phyloP scores from a whole-genome alignment of 2,329 filamentous ascomycete genomes.

The Arthrobotrys sinensis region DNA sequence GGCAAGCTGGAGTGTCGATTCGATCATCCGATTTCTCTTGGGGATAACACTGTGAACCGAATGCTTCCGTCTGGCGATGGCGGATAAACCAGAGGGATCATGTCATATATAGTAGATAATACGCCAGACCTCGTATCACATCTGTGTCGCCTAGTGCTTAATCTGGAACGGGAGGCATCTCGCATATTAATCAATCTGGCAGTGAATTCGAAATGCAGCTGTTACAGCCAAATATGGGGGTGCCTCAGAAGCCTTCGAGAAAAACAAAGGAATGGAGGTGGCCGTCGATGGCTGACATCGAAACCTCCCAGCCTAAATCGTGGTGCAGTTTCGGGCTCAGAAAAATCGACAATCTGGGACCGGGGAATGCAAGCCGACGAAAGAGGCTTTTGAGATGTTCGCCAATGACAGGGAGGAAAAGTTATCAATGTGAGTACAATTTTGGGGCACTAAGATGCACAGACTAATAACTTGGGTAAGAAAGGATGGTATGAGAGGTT shows the following conservation, averaged over 20 bases:
- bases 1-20: slow-evolving; percentile 24
- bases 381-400: slow-evolving; percentile 40
- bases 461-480: slow-evolving; percentile 42
- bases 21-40: slow-evolving; percentile 29
- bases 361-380: slow-evolving; percentile 59
- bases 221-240: slow-evolving; percentile 26
- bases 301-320: slow-evolving; percentile 51
- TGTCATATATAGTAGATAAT: slow-evolving; percentile 8
- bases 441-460: slow-evolving; percentile 48
- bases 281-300: slow-evolving; percentile 26
- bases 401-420: slow-evolving; percentile 38
- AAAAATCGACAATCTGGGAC: slow-evolving; percentile 48
- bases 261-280: slow-evolving; percentile 21
- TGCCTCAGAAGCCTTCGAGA: neutral
- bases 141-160: slow-evolving; percentile 41
- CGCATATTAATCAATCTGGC: slow-evolving; percentile 39
- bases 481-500: slow-evolving; percentile 39
- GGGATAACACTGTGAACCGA: slow-evolving; percentile 5
- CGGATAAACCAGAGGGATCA: slow-evolving; percentile 12
- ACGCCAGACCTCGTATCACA: slow-evolving; percentile 41
- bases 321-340: slow-evolving; percentile 50
- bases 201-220: slow-evolving; percentile 9
- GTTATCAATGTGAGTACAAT: slow-evolving; percentile 43
- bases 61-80: slow-evolving; percentile 28
- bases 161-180: slow-evolving; percentile 59